These are phyloP conservation scores for Gaeumannomyces tritici DNA, from an alignment of 2,329 filamentous ascomycete species.

Conservation along the genomic window DNA sequence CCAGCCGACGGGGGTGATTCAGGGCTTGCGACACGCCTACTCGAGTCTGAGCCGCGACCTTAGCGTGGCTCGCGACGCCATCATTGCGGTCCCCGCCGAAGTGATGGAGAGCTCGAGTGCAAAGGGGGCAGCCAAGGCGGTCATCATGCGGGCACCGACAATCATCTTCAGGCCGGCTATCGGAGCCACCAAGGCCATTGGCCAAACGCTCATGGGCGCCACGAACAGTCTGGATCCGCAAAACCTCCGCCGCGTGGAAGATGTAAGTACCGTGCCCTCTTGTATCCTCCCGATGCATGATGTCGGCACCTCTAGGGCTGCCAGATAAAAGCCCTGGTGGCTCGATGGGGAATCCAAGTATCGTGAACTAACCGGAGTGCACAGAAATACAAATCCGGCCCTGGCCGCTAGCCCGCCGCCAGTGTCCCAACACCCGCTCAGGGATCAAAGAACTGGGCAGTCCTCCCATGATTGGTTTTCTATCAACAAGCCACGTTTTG, in stretches of 20 bases:
- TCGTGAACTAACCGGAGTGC: neutral
- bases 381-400: conserved; percentile 16
- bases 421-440: no score
- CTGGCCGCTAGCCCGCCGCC: conserved; percentile 5
- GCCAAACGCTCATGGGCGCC: conserved; percentile 82
- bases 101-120: conserved; percentile 80
- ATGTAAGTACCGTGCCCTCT: conserved; percentile 52
- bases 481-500: neutral
- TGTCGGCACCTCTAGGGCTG: no score
- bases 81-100: conserved; percentile 89
- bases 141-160: conserved; percentile 78
- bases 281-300: no score
- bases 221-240: conserved; percentile 83
- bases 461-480: neutral
- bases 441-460: neutral
- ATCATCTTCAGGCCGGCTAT: conserved; percentile 86
- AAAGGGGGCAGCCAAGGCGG: conserved; percentile 66
- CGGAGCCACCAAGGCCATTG: conserved; percentile 79
- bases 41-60: conserved; percentile 77
- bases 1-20: conserved; percentile 80
- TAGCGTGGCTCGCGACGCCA: conserved; percentile 77
- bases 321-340: neutral
- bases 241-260: conserved; percentile 72
- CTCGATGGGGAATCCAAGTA: neutral
- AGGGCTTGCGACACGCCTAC: conserved; percentile 77